Conservation (phyloP, 2,329 filamentous ascomycete genomes). For the Phialocephala subalpina region DNA sequence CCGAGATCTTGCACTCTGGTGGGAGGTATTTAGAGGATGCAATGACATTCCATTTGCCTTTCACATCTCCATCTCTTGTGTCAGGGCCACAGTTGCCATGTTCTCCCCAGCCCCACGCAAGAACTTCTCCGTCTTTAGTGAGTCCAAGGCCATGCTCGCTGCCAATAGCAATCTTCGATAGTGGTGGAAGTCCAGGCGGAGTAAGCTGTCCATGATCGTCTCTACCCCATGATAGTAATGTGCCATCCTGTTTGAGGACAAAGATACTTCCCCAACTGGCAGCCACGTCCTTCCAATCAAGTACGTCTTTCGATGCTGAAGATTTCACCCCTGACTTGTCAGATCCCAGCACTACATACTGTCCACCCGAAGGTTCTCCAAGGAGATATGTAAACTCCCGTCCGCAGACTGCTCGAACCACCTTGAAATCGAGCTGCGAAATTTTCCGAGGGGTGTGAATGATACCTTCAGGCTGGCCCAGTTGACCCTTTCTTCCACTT, state of each 20-base stretch:
- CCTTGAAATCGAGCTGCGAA: slow-evolving; percentile 64
- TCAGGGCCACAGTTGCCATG: slow-evolving; percentile 92
- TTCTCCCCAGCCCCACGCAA: slow-evolving; percentile 96
- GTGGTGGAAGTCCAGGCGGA: slow-evolving; percentile 64
- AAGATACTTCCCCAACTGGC: slow-evolving; percentile 88
- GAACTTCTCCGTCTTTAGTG: slow-evolving; percentile 68
- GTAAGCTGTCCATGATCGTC: slow-evolving; percentile 86
- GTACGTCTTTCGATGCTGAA: slow-evolving; percentile 59
- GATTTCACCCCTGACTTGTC: slow-evolving; percentile 76
- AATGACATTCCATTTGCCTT: slow-evolving; percentile 73
- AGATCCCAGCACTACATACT: slow-evolving; percentile 73
- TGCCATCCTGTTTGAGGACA: slow-evolving; percentile 68
- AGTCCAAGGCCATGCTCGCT: slow-evolving; percentile 90
- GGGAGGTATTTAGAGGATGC: slow-evolving; percentile 63
- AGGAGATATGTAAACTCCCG: slow-evolving; percentile 86
- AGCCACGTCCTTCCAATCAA: slow-evolving; percentile 71
- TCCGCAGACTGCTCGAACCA: slow-evolving; percentile 75
- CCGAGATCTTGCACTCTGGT: slow-evolving; percentile 58
- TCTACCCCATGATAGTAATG: slow-evolving; percentile 78
- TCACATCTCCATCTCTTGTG: slow-evolving; percentile 70
- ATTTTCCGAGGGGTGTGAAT: slow-evolving; percentile 70
- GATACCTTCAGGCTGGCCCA: slow-evolving; percentile 66
- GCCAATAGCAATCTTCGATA: slow-evolving; percentile 76
- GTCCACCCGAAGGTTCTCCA: slow-evolving; percentile 60
- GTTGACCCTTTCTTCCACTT: slow-evolving; percentile 83